These are phyloP conservation scores for Hypoxylon sp. DNA, from an alignment of 2,329 filamentous ascomycete species.

Conservation along the genomic window DNA sequence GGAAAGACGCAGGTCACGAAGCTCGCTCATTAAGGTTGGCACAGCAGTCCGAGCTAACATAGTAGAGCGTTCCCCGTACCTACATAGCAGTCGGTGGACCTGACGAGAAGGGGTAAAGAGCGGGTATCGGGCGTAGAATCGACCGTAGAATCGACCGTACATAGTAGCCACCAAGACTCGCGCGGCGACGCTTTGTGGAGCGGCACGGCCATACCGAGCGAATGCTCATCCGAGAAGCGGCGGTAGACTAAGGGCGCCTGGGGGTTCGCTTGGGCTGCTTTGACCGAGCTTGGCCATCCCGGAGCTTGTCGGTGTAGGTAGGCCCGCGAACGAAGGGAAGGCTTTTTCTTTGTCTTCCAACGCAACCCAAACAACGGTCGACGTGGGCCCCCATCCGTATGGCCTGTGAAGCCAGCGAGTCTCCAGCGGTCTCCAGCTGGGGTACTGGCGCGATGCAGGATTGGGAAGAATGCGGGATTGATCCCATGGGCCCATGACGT, in stretches of 20 bases:
- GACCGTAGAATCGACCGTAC: too few relatives aligned
- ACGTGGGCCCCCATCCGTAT: slow-evolving; percentile 19
- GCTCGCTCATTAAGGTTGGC: slow-evolving; percentile 25
- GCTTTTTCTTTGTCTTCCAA: slow-evolving; percentile 16
- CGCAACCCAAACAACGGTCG: background rate
- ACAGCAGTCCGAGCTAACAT: slow-evolving; percentile 22
- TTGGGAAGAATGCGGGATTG: slow-evolving; percentile 36
- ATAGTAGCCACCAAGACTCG: slow-evolving; percentile 25
- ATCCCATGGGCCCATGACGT: slow-evolving; percentile 35
- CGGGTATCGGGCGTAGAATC: slow-evolving; percentile 29
- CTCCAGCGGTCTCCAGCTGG: slow-evolving; percentile 26
- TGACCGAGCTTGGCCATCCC: slow-evolving; percentile 32
- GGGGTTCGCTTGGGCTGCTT: slow-evolving; percentile 27
- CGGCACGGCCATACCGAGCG: slow-evolving; percentile 42
- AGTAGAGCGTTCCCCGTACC: slow-evolving; percentile 29
- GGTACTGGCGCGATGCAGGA: slow-evolving; percentile 17
- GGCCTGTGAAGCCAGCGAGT: too few relatives aligned
- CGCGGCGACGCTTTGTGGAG: slow-evolving; percentile 38
- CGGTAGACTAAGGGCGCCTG: slow-evolving; percentile 31
- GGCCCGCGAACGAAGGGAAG: slow-evolving; percentile 11
- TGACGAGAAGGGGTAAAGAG: slow-evolving; percentile 22
- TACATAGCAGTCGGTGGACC: too few relatives aligned
- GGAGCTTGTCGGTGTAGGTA: slow-evolving; percentile 32
- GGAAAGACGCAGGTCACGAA: slow-evolving; percentile 5
- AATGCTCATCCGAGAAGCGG: slow-evolving; percentile 36